phyloP scores from a whole-genome alignment of 805 yeast species.

The Metschnikowia koreensis region DNA sequence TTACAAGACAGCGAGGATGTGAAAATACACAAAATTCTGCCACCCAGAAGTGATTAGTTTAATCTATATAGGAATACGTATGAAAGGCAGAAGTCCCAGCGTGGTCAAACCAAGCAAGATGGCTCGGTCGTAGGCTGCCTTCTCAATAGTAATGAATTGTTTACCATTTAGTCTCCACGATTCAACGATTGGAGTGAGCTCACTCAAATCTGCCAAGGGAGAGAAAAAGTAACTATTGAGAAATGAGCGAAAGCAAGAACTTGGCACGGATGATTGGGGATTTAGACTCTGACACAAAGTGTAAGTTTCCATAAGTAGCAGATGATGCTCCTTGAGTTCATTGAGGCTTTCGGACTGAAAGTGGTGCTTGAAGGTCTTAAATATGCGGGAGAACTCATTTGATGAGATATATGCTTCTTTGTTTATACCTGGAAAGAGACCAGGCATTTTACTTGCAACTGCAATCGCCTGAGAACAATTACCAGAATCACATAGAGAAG shows the following conservation, averaged over 20 bases:
- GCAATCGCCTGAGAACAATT: slow-evolving; percentile 26
- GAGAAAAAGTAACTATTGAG: slow-evolving; percentile 11
- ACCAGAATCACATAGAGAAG: slow-evolving; percentile 27
- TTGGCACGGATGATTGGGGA: not conserved
- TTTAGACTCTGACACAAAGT: slow-evolving; percentile 2
- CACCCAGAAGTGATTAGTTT: slow-evolving; percentile 29
- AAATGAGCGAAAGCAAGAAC: slow-evolving; percentile 10
- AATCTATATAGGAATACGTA: not conserved
- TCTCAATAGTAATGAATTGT: not conserved
- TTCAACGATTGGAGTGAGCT: not conserved
- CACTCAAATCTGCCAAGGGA: slow-evolving; percentile 7
- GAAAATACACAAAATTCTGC: slow-evolving; percentile 58
- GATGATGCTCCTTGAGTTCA: not conserved
- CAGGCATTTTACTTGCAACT: slow-evolving; percentile 21
- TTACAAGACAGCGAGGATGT: slow-evolving; percentile 49
- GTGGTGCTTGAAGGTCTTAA: slow-evolving; percentile 3
- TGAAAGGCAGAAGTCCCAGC: not conserved
- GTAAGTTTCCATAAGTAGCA: slow-evolving; percentile 2
- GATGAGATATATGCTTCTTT: not conserved
- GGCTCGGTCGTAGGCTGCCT: not conserved
- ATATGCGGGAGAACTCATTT: slow-evolving; percentile 10
- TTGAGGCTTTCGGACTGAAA: not conserved
- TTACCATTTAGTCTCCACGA: not conserved
- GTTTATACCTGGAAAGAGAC: slow-evolving; percentile 8
- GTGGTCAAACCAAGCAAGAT: not conserved